Evolutionary conservation across 345 rosid genomes (phyloP).

Genomic region (Euphorbia peplus): DNA sequence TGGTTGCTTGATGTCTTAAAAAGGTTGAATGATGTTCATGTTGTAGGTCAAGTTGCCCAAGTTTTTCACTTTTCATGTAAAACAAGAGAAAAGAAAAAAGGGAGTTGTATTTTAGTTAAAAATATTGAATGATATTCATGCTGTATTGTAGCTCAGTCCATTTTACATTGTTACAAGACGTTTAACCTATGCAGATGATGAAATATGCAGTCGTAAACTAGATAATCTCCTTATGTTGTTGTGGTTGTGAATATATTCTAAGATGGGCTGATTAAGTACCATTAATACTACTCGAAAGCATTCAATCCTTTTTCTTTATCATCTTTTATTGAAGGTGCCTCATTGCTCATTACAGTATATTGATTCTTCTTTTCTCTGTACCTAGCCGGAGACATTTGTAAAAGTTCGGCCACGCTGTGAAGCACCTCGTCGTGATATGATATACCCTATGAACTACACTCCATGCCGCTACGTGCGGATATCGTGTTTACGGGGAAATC

Average conservation of each 20-base stretch:
- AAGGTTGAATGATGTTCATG: too few relatives aligned
- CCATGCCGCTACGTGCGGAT: conserved; percentile 79
- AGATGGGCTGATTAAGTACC: neutral
- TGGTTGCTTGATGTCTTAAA: too few relatives aligned
- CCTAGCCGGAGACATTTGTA: conserved; percentile 78
- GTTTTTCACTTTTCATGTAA: too few relatives aligned
- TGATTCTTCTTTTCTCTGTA: conserved; percentile 17
- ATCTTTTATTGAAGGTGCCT: neutral
- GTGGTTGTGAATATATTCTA: neutral
- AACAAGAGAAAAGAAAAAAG: too few relatives aligned
- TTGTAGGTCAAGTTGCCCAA: too few relatives aligned
- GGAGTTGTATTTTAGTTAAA: too few relatives aligned
- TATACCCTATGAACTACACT: conserved; percentile 69
- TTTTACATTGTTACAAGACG: neutral
- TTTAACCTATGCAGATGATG: neutral
- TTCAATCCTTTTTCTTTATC: neutral
- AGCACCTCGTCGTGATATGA: conserved; percentile 89
- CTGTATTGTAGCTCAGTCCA: too few relatives aligned
- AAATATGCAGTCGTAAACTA: neutral
- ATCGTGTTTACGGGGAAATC: conserved; percentile 84
- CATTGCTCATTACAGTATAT: neutral
- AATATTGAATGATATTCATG: too few relatives aligned
- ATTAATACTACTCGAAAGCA: neutral
- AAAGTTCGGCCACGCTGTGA: conserved; percentile 85
- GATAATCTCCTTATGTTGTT: neutral